Evolutionary conservation across 495 filamentous ascomycete genomes (phyloP), one percentile per base, ranked within the genome.

Genomic region (Trichoderma gamsii): DNA sequence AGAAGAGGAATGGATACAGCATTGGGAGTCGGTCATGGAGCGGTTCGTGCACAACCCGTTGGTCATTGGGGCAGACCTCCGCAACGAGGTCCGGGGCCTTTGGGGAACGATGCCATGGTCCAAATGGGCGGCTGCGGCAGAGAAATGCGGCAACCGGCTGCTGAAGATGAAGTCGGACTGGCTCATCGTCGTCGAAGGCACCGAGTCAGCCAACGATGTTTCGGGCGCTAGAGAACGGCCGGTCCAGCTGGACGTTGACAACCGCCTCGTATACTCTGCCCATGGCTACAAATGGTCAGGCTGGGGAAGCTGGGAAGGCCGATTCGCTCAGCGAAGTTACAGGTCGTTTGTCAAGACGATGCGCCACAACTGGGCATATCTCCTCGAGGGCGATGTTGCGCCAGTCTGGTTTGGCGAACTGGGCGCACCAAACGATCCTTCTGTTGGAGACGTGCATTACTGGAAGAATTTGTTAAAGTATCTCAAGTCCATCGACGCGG

Each of bases 391-490:
- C n/a, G 75, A 83, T 68, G 71, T 82, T 29, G 86, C 85, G 16
- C 85, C 86, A 0, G 85, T 88, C 23, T 88, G 85, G 86, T 78
- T 87, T 6, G 84, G 85, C 61, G 85, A 88, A 75, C 83, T 88
- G 65, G 85, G 86, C 25, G 81, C 81, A 18, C 81, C 85, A 11
- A 75, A 79, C 65, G 64, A 73, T 6, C 84, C 84, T 0, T 74
- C 77, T 41, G 69, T 72, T 11, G 85, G 84, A 3, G 85, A 87
- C 69, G 72, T 72, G 38, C 84, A 87, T 71, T 87, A 88, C 75
- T 89, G 85, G 85, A 66, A 70, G 23, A 85, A 88, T 69, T 74
- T 88, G 70, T 67, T 89, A 66, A 75, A 76, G 8, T 87, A 81
- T 69, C 76, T 87, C 41, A 81, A 80, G 70, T 73, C 72, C 0